Evolutionary conservation across 2,329 filamentous ascomycete species (phyloP), one percentile per base, ranked within the genome.

Genomic region (Lojkania enalia): DNA sequence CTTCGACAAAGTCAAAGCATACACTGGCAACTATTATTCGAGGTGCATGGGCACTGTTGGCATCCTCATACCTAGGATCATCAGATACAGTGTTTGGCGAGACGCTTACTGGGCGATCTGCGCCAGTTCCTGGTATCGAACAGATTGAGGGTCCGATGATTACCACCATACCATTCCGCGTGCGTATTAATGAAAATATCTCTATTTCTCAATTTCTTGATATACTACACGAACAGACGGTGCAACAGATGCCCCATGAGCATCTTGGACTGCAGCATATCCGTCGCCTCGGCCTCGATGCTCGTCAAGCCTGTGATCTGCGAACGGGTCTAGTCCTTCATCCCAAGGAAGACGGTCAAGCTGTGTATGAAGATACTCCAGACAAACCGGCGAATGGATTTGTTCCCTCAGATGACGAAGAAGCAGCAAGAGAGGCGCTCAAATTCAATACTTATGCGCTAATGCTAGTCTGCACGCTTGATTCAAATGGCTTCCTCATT

Each of bases 391-490:
- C 77, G 0, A 74, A 76, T 49, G 71, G 74, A 0, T 77, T 83
- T 18, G 74, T 82, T 4, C 80, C 80, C 0, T 76, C 78, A 0
- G 75, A 77, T 21, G 80, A 82, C 44, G 73, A 70, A 0, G 80
- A 84, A 49, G 77, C 79, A 1, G 81, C 80, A 0, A 75, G 79
- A 35, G 82, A 85, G 52, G 82, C 81, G 1, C 72, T 84, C 0
- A 74, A 76, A 46, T 78, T 78, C 58, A 77, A 77, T 41, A 75
- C 75, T 1, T 85, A 85, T 58, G 77, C 82, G 1, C 75, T 87
- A 21, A 85, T 86, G 73, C 68, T 86, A 15, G 83, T 85, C 31
- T 86, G 83, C 61, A 82, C 79, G 3, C 68, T 85, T 4, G 77
- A 81, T 25, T 71, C 76, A 2, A 71, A 74, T 48, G 76, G 78